These are phyloP conservation scores for Iris pallida DNA, from an alignment of 116 monocot genomes.

Conservation along the genomic window DNA sequence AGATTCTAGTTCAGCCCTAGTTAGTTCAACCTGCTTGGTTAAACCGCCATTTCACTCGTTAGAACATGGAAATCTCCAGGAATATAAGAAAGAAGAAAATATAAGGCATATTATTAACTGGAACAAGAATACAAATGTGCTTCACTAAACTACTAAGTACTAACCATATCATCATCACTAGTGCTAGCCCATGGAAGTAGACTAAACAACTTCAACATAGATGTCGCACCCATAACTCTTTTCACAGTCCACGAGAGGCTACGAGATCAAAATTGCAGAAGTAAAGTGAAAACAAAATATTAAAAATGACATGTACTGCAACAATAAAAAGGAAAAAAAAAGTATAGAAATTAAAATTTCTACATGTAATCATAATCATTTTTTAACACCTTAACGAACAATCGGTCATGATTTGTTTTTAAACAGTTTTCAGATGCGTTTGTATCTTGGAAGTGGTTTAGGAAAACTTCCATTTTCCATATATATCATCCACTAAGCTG, in stretches of 20 bases:
- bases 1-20: conserved; percentile 71
- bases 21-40: conserved; percentile 51
- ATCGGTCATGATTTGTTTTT: conserved; percentile 26
- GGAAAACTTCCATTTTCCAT: conserved; percentile 61
- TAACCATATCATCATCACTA: conserved; percentile 60
- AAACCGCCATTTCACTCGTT: conserved; percentile 6
- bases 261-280: background rate
- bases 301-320: conserved; percentile 28
- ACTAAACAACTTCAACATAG: conserved; percentile 63
- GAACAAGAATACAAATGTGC: background rate
- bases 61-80: background rate
- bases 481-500: conserved; percentile 68
- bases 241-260: conserved; percentile 38
- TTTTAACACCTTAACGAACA: conserved; percentile 44
- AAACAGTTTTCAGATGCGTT: conserved; percentile 29
- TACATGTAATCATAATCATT: too few relatives aligned
- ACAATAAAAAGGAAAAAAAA: conserved; percentile 7
- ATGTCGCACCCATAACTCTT: conserved; percentile 52
- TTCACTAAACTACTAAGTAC: background rate
- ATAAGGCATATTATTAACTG: background rate
- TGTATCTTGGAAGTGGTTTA: conserved; percentile 46
- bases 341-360: background rate
- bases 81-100: background rate
- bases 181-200: conserved; percentile 40
- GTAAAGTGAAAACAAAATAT: too few relatives aligned